Percentiles rank a stretch among this genome's conserved stretches.
Evolutionary conservation across 2,329 filamentous ascomycete genomes (phyloP).

Genomic region (Chaetomiaceae sp.): DNA sequence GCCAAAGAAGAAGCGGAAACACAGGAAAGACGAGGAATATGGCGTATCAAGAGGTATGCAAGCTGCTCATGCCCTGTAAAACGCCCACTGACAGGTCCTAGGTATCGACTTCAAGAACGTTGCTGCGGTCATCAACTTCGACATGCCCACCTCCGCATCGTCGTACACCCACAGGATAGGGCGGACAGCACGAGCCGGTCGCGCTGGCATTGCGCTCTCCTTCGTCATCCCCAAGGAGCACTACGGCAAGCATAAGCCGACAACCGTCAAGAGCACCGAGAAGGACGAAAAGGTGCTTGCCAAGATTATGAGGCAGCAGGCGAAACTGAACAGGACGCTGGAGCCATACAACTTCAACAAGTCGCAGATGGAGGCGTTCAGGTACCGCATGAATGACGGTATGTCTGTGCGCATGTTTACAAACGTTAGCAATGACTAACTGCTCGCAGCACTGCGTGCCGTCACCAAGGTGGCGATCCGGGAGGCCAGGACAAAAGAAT

Average conservation of each 20-base stretch:
- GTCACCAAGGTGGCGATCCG: conserved; percentile 87
- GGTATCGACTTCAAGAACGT: conserved; percentile 93
- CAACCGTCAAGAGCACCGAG: conserved; percentile 67
- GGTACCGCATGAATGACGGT: conserved; percentile 88
- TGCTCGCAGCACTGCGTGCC: conserved; percentile 54
- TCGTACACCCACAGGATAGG: conserved; percentile 98
- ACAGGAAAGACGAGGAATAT: conserved; percentile 76
- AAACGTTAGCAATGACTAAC: neutral
- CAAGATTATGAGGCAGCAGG: conserved; percentile 75
- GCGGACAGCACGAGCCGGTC: conserved; percentile 84
- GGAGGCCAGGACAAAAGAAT: conserved; percentile 82
- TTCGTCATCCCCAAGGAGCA: conserved; percentile 81
- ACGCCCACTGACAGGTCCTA: conserved; percentile 3
- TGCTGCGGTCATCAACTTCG: conserved; percentile 92
- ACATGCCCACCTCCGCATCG: conserved; percentile 80
- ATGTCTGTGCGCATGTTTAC: neutral
- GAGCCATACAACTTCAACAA: conserved; percentile 94
- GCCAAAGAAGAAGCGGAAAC: conserved; percentile 60
- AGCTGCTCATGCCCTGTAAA: neutral
- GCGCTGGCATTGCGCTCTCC: conserved; percentile 90
- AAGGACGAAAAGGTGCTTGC: conserved; percentile 80
- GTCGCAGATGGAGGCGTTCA: conserved; percentile 87
- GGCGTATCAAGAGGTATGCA: conserved; percentile 75
- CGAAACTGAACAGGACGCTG: conserved; percentile 72
- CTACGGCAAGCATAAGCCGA: conserved; percentile 87